Base-by-base conservation (phyloP, 768 basidiomycete species). In the Porpolomopsis calyptriformis region DNA sequence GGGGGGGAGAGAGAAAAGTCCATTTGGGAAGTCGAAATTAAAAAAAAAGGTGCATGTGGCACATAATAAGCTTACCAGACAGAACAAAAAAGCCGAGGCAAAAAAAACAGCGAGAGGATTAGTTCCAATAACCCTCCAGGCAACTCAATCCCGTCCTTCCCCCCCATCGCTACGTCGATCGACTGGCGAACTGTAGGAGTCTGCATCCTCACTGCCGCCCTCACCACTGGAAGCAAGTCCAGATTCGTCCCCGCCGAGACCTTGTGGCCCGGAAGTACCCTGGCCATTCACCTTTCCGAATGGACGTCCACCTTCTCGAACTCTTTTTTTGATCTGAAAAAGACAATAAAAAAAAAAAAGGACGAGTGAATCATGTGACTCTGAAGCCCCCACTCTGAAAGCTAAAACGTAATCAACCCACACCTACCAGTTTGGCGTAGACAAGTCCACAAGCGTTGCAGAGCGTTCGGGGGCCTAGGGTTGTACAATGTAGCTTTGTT, bases 371-470 rank as follows among this genome's bases (percentile, higher is more conserved):
- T 34, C 27, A 33, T 44, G 31, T 39, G 45, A 37, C 42, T 46
- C 22, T 50, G 41, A 45, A 16, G 48, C 31, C 49, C 41, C 24
- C 18, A 41, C 14, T 11, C 14, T 12, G 2, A 24, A 43, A 31
- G 27, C 5, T 20, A 12, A 27, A 41, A 41, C 11, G 40, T 41
- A 41, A 41, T n/a, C 40, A 47, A 22, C 14, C n/a, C n/a, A n/a
- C 20, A 72, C 80, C 59, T 61, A 87, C 85, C 62, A 88, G 70
- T 67, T 89, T 89, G 45, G 85, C 86, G 61, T 86, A 89, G 49
- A 89, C 85, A 52, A 89, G 75, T 45, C 85, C 85, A 62, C 85
- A 89, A 9, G 85, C 85, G 59, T 89, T 89, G 61, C 85, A 89
- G 44, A 89, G 66, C 45, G 85, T 88, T 58, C 86, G 74, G 19